Base-by-base conservation (phyloP, 1,284 basidiomycete genomes). In the Austroboletus novae-zelandiae region DNA sequence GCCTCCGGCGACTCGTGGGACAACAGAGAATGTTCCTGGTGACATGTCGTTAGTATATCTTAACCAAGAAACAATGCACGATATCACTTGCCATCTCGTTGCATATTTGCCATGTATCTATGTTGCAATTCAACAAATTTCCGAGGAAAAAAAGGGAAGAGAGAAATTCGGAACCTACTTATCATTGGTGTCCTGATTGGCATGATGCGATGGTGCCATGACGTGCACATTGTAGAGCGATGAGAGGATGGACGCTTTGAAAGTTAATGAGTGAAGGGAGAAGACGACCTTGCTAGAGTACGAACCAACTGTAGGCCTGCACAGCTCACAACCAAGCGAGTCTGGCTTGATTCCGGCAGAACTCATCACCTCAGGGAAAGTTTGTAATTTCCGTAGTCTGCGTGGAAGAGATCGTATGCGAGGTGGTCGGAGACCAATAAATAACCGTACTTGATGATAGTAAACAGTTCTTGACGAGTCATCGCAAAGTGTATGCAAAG, bases 121-220 rank as follows among this genome's bases (percentile, higher is more conserved):
- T 3, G 37, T 11, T 31, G 2, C 13, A 3, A 23, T 27, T 49
- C 13, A 32, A 35, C 5, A 32, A 7, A 29, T 0, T 34, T n/a
- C 9, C 14, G 20, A 23, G 20, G 20, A 5, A 23, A 5, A 23
- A 3, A 9, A 42, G 17, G 9, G 6, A 13, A 30, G 10, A 31
- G 10, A 31, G 20, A n/a, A 43, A 5, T 31, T 10, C n/a, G n/a
- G n/a, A 14, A 35, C 43, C 10, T 11, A 57, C 59, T 59, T 66
- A 59, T 84, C 82, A 54, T 87, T 87, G 20, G 86, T 88, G 55
- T 89, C 86, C 61, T 90, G 88, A 42, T 83, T 81, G 36, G 81
- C 77, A 56, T 84, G 80, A 57, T 86, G 83, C n/a, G 68, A 71
- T 0, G 82, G 79, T 20, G 76, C 70, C 78, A 90, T 78, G 51